Conservation (phyloP, 768 basidiomycete species). For the Daedaleopsis nitida region DNA sequence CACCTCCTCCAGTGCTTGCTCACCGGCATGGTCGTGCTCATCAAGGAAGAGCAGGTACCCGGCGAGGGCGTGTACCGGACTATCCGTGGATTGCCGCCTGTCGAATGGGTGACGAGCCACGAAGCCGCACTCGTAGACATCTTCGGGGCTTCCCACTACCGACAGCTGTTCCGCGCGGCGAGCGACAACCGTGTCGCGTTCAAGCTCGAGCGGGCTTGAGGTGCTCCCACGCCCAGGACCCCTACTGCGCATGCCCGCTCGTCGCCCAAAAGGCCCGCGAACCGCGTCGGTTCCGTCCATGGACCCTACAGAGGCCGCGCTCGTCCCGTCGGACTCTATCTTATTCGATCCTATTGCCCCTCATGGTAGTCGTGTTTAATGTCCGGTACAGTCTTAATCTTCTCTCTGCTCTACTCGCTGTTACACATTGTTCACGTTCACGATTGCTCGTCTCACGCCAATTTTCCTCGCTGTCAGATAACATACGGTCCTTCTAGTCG, state of each 20-base stretch:
- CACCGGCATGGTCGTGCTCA: constrained; percentile 49
- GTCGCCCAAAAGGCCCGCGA: constrained; percentile 18
- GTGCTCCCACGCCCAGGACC: constrained; percentile 12
- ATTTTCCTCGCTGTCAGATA: constrained; percentile 19
- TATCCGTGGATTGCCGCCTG: constrained; percentile 73
- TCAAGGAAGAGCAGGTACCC: constrained; percentile 74
- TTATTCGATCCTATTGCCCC: constrained; percentile 23
- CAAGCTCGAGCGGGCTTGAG: constrained; percentile 61
- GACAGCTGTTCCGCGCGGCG: constrained; percentile 71
- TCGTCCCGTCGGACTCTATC: constrained; percentile 19
- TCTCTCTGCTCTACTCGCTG: constrained; percentile 8
- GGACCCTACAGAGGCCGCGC: constrained; percentile 15
- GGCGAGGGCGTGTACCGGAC: constrained; percentile 68
- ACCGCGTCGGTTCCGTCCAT: constrained; percentile 9
- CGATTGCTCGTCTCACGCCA: constrained; percentile 13
- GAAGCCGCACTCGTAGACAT: constrained; percentile 68
- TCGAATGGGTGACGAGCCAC: constrained; percentile 76
- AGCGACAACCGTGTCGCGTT: constrained; percentile 70
- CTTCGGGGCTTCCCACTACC: constrained; percentile 74
- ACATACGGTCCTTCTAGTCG: constrained; percentile 23
- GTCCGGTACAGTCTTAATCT: constrained; percentile 18
- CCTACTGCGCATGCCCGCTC: background rate
- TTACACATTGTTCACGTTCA: constrained; percentile 1
- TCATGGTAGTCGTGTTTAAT: constrained; percentile 23
- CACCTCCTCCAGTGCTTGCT: constrained; percentile 44